These are phyloP conservation scores for Flammula alnicola DNA, from an alignment of 1,284 basidiomycete genomes.

Conservation along the genomic window DNA sequence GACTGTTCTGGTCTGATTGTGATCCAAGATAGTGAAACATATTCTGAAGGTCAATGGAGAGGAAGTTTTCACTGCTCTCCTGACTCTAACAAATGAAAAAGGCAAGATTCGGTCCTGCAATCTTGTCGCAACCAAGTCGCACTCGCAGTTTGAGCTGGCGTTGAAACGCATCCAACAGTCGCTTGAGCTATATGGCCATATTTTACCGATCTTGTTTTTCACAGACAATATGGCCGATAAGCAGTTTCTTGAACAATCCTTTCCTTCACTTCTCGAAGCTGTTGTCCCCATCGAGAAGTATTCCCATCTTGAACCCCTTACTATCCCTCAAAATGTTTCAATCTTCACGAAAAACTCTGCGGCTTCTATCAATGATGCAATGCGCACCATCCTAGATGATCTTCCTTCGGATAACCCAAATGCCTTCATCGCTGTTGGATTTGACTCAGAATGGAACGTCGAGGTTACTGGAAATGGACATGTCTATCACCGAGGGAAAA, in stretches of 20 bases:
- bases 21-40: slow-evolving; percentile 33
- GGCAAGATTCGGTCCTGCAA: slow-evolving; percentile 31
- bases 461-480: not conserved
- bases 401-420: not conserved
- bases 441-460: not conserved
- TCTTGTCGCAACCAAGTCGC: slow-evolving; percentile 34
- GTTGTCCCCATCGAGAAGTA: slow-evolving; percentile 18
- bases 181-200: slow-evolving; percentile 26
- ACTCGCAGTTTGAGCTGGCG: slow-evolving; percentile 28
- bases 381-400: not conserved
- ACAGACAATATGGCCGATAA: slow-evolving; percentile 32
- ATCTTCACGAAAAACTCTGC: not conserved
- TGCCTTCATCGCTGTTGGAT: not conserved
- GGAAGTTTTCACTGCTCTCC: slow-evolving; percentile 27
- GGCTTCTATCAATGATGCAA: not conserved
- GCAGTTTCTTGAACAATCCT: slow-evolving; percentile 27
- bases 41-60: slow-evolving; percentile 28
- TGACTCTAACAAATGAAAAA: slow-evolving; percentile 31
- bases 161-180: slow-evolving; percentile 23
- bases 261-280: slow-evolving; percentile 24
- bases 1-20: slow-evolving; percentile 17
- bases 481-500: slow-evolving; percentile 5
- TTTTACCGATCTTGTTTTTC: slow-evolving; percentile 24
- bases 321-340: slow-evolving; percentile 9
- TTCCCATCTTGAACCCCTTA: slow-evolving; percentile 9